Evolutionary conservation across 2,329 filamentous ascomycete species (phyloP).

Genomic region (Arthrocladium fulminans): DNA sequence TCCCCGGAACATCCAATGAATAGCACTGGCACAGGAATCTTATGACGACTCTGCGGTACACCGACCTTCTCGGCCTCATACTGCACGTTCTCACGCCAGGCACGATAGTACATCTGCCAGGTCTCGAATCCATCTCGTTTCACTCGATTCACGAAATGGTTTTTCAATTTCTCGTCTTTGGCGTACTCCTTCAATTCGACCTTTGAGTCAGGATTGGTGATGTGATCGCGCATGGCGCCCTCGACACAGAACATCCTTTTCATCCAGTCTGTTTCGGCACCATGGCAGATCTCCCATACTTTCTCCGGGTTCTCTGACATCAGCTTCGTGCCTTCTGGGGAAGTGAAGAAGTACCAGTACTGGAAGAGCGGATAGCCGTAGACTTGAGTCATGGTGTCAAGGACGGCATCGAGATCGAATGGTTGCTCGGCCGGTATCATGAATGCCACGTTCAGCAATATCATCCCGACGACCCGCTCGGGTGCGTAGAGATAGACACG

Average conservation of each 20-base stretch:
- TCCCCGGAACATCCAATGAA: conserved; percentile 14
- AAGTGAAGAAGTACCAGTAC: conserved; percentile 42
- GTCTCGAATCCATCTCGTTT: conserved; percentile 14
- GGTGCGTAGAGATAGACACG: conserved; percentile 37
- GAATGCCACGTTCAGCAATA: conserved; percentile 39
- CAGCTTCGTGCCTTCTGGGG: conserved; percentile 32
- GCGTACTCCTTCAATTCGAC: conserved; percentile 30
- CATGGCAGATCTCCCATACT: conserved; percentile 30
- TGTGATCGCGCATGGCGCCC: conserved; percentile 28
- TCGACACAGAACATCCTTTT: conserved; percentile 30
- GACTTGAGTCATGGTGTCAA: conserved; percentile 25
- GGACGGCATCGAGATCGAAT: conserved; percentile 33
- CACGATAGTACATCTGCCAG: conserved; percentile 11
- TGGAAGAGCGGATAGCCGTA: conserved; percentile 32
- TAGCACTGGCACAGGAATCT: conserved; percentile 11
- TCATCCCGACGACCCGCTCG: conserved; percentile 33
- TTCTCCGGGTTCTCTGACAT: conserved; percentile 33
- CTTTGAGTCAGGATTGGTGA: conserved; percentile 18
- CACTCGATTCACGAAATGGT: conserved; percentile 30
- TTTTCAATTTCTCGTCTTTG: conserved; percentile 23
- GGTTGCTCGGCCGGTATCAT: conserved; percentile 24
- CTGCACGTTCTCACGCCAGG: conserved; percentile 8
- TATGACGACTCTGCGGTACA: conserved; percentile 10
- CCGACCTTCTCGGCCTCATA: conserved; percentile 7
- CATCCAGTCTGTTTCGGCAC: conserved; percentile 27